Evolutionary conservation across 2,329 filamentous ascomycete genomes (phyloP), one percentile per base, ranked within the genome.

Genomic region (Colletotrichum ledebouriae): DNA sequence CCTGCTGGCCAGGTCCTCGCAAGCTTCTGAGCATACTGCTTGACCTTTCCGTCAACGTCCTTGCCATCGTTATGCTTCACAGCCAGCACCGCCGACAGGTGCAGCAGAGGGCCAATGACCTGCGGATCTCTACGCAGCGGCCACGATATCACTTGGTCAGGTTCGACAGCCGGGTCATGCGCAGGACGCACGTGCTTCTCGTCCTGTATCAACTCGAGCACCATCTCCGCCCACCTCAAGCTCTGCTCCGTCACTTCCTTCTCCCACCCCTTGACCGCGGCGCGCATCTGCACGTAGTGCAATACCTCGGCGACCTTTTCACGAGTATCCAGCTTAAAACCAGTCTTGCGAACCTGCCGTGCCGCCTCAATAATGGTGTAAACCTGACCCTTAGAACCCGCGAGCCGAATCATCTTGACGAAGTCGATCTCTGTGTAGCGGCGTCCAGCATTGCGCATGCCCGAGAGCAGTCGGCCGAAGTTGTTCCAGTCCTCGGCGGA

Each of bases 401-500:
- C 81, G 46, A 76, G 67, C 12, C 85, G 80, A 39, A 84, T 72
- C 56, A 86, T 76, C 73, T 79, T 80, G 17, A 73, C 74, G 70
- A 77, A 79, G 72, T 83, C 75, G 11, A 61, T 25, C 2, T 67
- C 57, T 22, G 72, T 70, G 25, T 87, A 74, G 64, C 75, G 77
- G 70, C 82, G 80, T 34, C 78, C 75, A 39, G 82, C 80, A 67
- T 82, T 80, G 66, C 78, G 74, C 73, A 83, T 80, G 55, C 86
- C 87, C 63, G 86, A 82, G 46, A 89, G 80, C 49, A 89, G 77
- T 0, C 81, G 82, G 20, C 76, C 78, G 33, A 89, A 76, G 79
- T 88, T 88, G 29, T 75, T 75, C 78, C 84, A 88, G 78, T 89
- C 86, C 13, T 79, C 79, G 44, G 73, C 74, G 6, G 81, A 84